Evolutionary conservation across 140 eudicot species (phyloP).

Genomic region (Anethum foeniculum): DNA sequence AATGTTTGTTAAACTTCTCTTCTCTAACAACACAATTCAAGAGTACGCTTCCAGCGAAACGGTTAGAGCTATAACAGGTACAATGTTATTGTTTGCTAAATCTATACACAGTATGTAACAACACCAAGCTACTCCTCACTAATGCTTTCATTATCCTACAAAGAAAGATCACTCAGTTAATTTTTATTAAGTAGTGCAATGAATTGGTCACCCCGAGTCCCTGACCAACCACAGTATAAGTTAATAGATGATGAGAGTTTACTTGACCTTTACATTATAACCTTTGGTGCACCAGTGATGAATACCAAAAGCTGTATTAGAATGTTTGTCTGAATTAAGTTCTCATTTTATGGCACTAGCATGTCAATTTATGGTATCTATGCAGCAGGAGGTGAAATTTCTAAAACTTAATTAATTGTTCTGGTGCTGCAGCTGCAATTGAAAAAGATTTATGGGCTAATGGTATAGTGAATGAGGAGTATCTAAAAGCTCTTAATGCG

Average conservation of each 20-base stretch:
- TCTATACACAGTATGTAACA: neutral
- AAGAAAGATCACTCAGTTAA: neutral
- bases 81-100: neutral
- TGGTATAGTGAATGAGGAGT: constrained; percentile 91
- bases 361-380: neutral
- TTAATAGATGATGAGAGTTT: neutral
- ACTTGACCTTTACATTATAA: neutral
- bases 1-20: constrained; percentile 89
- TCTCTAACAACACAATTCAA: constrained; percentile 88
- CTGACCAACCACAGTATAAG: neutral
- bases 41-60: constrained; percentile 99
- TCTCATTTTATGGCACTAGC: neutral
- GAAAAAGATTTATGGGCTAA: constrained; percentile 98
- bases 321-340: neutral
- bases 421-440: constrained; percentile 65
- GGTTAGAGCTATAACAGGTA: constrained; percentile 99
- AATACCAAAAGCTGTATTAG: neutral
- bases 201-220: neutral
- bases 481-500: constrained; percentile 86
- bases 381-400: neutral
- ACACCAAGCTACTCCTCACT: neutral
- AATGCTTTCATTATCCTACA: neutral
- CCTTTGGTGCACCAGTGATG: neutral
- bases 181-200: neutral
- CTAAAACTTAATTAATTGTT: constrained; percentile 4